Evolutionary conservation across 1,139 yeast genomes (phyloP), one percentile per base, ranked within the genome.

Genomic region (Nakaseomyces bracarensis): DNA sequence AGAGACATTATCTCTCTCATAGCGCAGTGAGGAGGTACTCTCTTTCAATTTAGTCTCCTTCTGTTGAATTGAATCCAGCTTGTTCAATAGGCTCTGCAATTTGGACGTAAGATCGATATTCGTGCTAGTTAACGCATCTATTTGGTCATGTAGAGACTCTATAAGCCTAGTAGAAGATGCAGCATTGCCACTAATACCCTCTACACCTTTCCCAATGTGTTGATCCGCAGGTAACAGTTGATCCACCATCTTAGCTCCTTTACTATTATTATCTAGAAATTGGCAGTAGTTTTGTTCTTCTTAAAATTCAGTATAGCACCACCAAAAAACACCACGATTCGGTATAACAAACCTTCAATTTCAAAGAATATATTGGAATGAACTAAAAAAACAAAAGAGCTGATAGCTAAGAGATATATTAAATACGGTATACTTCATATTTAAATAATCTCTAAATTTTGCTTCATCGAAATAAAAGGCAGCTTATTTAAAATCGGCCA

Each of bases 1-100:
- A 50, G 71, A 75, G 35, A 79, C 68, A 66, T 79, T 79, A 52
- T 80, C 84, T 51, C 77, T 77, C 52, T 81, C 85, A 56, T 79
- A 85, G 58, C 78, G 79, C 25, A 80, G 68, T 6, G 35, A 31
- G 3, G 46, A 20, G 8, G 44, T 23, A 7, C 77, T 84, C 54
- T 82, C 89, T 38, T 77, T 71, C 46, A 76, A 67, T 44, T 74
- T 73, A 38, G 77, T 81, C 47, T 79, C 76, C 55, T 75, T 72
- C 45, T 70, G 68, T 42, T 71, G 63, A 22, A 70, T 60, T 14
- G 70, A 61, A 21, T 70, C 67, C 49, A 69, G 66, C 51, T 78
- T 77, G 55, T 74, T 74, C 48, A 70, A 69, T 34, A 71, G 60
- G 49, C 69, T 69, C 45, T 71, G 72, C 15, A 69, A 63, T 54